Evolutionary conservation across 2,329 filamentous ascomycete genomes (phyloP).

Genomic region (Neocatenulostroma microsporum): DNA sequence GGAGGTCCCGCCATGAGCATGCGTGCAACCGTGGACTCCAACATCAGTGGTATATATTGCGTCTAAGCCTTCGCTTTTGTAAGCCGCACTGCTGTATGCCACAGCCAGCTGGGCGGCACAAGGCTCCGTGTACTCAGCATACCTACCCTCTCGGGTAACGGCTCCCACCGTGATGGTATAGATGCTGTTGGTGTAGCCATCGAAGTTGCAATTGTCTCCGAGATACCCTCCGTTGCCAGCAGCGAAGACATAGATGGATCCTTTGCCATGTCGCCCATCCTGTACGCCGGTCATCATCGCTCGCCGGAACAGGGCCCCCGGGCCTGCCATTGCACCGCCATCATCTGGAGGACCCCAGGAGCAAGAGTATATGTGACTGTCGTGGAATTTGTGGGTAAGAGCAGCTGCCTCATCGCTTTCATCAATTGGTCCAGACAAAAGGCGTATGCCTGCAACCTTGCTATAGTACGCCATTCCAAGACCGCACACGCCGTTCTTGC

Average conservation of each 20-base stretch:
- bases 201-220: constrained; percentile 98
- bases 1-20: constrained; percentile 81
- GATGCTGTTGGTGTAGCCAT: constrained; percentile 98
- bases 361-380: constrained; percentile 96
- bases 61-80: too few relatives aligned
- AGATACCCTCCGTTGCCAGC: constrained; percentile 82
- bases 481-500: constrained; percentile 83
- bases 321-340: constrained; percentile 86
- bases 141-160: constrained; percentile 75
- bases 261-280: constrained; percentile 71
- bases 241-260: constrained; percentile 93
- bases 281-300: constrained; percentile 92
- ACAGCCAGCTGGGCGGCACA: constrained; percentile 95
- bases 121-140: constrained; percentile 92
- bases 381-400: constrained; percentile 83
- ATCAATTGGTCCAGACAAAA: constrained; percentile 80
- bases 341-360: constrained; percentile 97
- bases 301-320: constrained; percentile 75
- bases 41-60: constrained; percentile 96
- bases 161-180: constrained; percentile 97
- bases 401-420: constrained; percentile 88
- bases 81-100: constrained; percentile 86
- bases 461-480: constrained; percentile 90
- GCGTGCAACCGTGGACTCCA: constrained; percentile 67
- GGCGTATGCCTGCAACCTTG: constrained; percentile 83